These are phyloP conservation scores for Solanum sejunctum DNA, from an alignment of 257 asterid genomes.

Conservation along the genomic window DNA sequence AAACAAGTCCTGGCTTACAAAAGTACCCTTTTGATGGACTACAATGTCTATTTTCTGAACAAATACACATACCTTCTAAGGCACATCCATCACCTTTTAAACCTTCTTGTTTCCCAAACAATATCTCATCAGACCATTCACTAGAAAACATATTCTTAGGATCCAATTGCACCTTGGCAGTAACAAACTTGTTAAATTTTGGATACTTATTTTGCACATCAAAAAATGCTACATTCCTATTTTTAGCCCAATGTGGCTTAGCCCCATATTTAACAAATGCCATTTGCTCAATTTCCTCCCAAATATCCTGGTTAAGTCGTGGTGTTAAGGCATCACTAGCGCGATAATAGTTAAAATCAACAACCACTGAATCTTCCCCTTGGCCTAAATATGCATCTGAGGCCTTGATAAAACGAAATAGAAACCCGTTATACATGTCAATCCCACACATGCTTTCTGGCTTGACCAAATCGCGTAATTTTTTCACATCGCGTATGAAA, in stretches of 20 bases:
- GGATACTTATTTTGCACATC: slow-evolving; percentile 37
- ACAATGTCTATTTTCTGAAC: slow-evolving; percentile 66
- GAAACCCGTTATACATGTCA: slow-evolving; percentile 69
- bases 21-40: slow-evolving; percentile 54
- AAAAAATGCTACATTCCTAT: slow-evolving; percentile 44
- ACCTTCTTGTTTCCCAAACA: slow-evolving; percentile 21
- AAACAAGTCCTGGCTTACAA: slow-evolving; percentile 52
- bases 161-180: slow-evolving; percentile 33
- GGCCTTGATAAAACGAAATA: slow-evolving; percentile 42
- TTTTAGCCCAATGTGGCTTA: slow-evolving; percentile 84
- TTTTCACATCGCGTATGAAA: slow-evolving; percentile 47
- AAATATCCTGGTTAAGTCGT: slow-evolving; percentile 44
- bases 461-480: slow-evolving; percentile 24
- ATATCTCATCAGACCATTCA: slow-evolving; percentile 40
- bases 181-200: slow-evolving; percentile 31
- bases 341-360: slow-evolving; percentile 63
- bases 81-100: slow-evolving; percentile 54
- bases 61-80: slow-evolving; percentile 61
- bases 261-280: slow-evolving; percentile 61
- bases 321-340: slow-evolving; percentile 39
- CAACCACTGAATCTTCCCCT: slow-evolving; percentile 41
- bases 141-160: slow-evolving; percentile 38
- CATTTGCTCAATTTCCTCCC: slow-evolving; percentile 87
- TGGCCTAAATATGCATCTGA: slow-evolving; percentile 61
- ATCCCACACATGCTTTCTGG: slow-evolving; percentile 62